Conservation (phyloP, 306 rosid genomes). For the Echinosophora koreensis region DNA sequence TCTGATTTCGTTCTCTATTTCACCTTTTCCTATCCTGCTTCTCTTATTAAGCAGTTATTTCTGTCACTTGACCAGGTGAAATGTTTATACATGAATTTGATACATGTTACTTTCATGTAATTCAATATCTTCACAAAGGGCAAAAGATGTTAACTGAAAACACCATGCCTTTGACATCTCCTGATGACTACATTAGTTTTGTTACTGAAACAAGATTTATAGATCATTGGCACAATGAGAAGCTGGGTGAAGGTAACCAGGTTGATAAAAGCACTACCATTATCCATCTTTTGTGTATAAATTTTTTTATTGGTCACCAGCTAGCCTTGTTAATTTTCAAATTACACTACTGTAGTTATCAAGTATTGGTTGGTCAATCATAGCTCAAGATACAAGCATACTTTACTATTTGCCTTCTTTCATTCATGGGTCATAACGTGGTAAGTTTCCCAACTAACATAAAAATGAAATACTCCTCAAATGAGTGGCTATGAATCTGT, state of each 20-base stretch:
- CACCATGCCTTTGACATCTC: not conserved
- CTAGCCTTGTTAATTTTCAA: not conserved
- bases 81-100: not conserved
- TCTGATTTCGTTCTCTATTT: conserved; percentile 9
- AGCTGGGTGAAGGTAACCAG: not conserved
- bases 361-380: not conserved
- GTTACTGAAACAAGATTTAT: not conserved
- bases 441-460: not conserved
- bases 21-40: not conserved
- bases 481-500: conserved; percentile 36
- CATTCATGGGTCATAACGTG: not conserved
- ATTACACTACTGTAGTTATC: not conserved
- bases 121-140: not conserved
- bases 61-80: not conserved
- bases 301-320: not conserved
- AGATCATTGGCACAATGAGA: not conserved
- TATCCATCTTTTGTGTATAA: not conserved
- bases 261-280: conserved; percentile 9
- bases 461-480: conserved; percentile 34
- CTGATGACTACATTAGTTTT: not conserved
- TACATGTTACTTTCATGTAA: conserved; percentile 3
- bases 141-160: conserved; percentile 12
- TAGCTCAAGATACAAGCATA: conserved; percentile 4
- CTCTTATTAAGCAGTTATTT: not conserved
- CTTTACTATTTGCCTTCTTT: not conserved